Evolutionary conservation across 139 green algal species (phyloP).

Genomic region (Desmodesmus armatus): DNA sequence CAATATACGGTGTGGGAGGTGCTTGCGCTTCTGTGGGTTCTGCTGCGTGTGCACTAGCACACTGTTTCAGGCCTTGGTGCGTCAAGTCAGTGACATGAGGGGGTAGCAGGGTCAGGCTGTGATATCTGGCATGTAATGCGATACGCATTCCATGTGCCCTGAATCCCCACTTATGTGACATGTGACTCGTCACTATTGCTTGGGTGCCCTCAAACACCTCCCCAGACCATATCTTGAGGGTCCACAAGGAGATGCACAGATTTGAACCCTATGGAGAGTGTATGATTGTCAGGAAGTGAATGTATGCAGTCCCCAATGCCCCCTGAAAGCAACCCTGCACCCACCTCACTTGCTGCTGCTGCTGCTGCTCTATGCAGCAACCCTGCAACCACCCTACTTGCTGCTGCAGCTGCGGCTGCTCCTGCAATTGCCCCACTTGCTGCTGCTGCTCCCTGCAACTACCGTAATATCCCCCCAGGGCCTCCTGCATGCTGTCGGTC

Average conservation of each 20-base stretch:
- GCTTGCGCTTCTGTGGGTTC: conserved; percentile 43
- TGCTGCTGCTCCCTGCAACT: not conserved
- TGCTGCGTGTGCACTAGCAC: conserved; percentile 34
- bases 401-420: not conserved
- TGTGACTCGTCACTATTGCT: too few species aligned
- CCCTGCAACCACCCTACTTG: not conserved
- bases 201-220: not conserved
- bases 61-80: conserved; percentile 36
- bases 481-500: conserved; percentile 63
- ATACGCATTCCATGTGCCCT: not conserved
- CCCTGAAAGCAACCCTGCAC: not conserved
- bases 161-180: not conserved
- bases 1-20: conserved; percentile 19
- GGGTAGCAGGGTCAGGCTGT: too few species aligned
- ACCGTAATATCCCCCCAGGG: too few species aligned
- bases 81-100: too few species aligned
- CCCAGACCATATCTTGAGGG: not conserved
- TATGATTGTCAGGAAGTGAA: not conserved
- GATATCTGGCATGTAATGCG: not conserved
- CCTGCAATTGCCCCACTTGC: not conserved
- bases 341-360: not conserved
- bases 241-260: too few species aligned
- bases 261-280: not conserved
- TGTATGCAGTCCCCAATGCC: not conserved
- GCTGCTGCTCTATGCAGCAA: not conserved